A percentile compares a stretch with the other conserved stretches of the same genome.
Conservation (phyloP, 106 monocot genomes). For the Cymbidium sinense region DNA sequence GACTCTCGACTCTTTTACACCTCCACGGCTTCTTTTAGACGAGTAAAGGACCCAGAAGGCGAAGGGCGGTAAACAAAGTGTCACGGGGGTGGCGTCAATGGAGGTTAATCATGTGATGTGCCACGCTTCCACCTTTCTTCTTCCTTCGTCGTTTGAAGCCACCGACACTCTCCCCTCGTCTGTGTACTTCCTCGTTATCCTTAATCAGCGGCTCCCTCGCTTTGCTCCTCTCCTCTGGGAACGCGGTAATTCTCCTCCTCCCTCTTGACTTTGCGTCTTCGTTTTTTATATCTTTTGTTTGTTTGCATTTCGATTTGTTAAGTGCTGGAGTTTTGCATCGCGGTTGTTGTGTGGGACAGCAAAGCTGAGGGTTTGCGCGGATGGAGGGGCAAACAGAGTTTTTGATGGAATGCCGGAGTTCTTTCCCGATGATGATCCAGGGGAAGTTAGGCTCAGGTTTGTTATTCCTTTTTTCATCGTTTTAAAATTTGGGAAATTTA, state of each 20-base stretch:
- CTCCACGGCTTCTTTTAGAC: too few species aligned
- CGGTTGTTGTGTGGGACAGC: slow-evolving; percentile 67
- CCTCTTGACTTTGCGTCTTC: background rate
- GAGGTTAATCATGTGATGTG: slow-evolving; percentile 65
- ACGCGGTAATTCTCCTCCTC: slow-evolving; percentile 33
- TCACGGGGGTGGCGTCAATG: background rate
- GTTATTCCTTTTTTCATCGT: background rate
- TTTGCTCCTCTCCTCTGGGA: slow-evolving; percentile 77
- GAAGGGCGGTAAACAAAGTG: background rate
- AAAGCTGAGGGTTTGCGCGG: slow-evolving; percentile 72
- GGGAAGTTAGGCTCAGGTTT: slow-evolving; percentile 55
- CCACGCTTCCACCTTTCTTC: slow-evolving; percentile 69
- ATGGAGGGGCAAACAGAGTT: slow-evolving; percentile 93
- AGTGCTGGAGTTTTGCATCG: background rate
- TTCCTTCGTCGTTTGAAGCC: slow-evolving; percentile 18
- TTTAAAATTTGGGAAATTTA: too few species aligned
- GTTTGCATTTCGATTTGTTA: slow-evolving; percentile 9
- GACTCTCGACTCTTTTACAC: too few species aligned
- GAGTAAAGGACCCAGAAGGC: too few species aligned
- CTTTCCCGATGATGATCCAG: slow-evolving; percentile 63
- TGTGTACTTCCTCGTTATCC: slow-evolving; percentile 62
- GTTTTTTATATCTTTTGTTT: slow-evolving; percentile 1
- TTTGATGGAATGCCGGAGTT: slow-evolving; percentile 77
- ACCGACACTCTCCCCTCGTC: slow-evolving; percentile 8
- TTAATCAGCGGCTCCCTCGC: slow-evolving; percentile 79